Base-by-base conservation (phyloP, 768 basidiomycete species). In the Termitomyces bulborhizus region DNA sequence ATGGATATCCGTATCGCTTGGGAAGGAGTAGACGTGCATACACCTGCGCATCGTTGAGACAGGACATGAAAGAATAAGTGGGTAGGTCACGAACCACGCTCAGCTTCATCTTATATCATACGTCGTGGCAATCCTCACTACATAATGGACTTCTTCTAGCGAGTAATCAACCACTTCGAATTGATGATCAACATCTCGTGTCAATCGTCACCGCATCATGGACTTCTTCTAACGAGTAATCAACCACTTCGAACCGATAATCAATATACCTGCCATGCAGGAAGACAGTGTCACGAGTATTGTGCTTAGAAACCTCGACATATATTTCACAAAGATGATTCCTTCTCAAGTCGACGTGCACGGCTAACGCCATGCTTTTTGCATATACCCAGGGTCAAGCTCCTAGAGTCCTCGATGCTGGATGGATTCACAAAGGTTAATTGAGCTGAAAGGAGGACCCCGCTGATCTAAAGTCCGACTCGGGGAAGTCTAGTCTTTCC, bases 1-100 rank as follows among this genome's bases (percentile, higher is more conserved):
- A 44, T 3, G 68, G 72, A 53, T 70, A 68, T 2, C 70, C 70
- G 6, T 66, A 63, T 36, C 64, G 62, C 41, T 63, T 59, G 27
- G 49, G 27, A 21, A 63, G 55, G 15, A 60, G 57, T 27, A 57
- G 54, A 12, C 37, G 53, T 12, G 59, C 59, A 43, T 62, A 60
- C 8, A 55, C 43, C 51, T 60, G 57, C 1, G 57, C 57, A 26
- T 60, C 59, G 34, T 29, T 53, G 37, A 54, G 53, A 27, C 27
- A 40, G 21, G 56, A 51, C 59, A 60, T 60, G 24, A 21, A 16
- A 5, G 37, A n/a, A 36, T 16, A 21, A 5, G 36, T 16, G 0
- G 4, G 1, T 26, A 4, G 11, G 36, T 36, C 15, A 24, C 16
- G 31, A 46, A 13, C 6, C 13, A 26, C 34, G 3, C 15, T 24